phyloP scores from a whole-genome alignment of 2,329 filamentous ascomycete species.

The Aspergillus sojae region DNA sequence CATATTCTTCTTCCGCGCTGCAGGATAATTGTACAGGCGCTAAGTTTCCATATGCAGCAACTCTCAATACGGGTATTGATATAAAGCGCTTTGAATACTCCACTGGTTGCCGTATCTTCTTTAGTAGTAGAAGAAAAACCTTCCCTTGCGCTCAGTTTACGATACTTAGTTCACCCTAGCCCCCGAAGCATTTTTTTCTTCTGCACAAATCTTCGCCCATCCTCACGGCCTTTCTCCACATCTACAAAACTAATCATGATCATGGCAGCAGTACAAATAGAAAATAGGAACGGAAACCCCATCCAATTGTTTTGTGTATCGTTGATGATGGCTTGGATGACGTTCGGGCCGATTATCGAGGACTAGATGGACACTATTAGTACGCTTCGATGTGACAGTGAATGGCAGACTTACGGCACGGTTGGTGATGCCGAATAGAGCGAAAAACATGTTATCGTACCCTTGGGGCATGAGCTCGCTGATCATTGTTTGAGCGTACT shows the following conservation, averaged over 20 bases:
- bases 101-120: background rate
- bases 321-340: constrained; percentile 49
- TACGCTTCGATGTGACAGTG: background rate
- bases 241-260: constrained; percentile 45
- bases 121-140: background rate
- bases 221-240: constrained; percentile 44
- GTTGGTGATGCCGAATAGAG: constrained; percentile 48
- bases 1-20: background rate
- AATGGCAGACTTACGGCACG: constrained; percentile 38
- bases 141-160: background rate
- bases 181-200: constrained; percentile 34
- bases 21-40: background rate
- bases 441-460: constrained; percentile 51
- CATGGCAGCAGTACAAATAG: constrained; percentile 41
- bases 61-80: background rate
- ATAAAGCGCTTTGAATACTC: too few species aligned
- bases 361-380: constrained; percentile 29
- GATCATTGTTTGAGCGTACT: constrained; percentile 50
- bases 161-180: constrained; percentile 12
- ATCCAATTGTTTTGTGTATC: constrained; percentile 47
- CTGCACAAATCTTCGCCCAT: constrained; percentile 42
- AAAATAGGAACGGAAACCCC: constrained; percentile 48
- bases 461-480: constrained; percentile 47
- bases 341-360: constrained; percentile 48
- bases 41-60: background rate